Percentiles rank a stretch among this genome's conserved stretches.
Conservation (phyloP, 176 grass and related monocot genomes). For the Thinopyrum elongatum region DNA sequence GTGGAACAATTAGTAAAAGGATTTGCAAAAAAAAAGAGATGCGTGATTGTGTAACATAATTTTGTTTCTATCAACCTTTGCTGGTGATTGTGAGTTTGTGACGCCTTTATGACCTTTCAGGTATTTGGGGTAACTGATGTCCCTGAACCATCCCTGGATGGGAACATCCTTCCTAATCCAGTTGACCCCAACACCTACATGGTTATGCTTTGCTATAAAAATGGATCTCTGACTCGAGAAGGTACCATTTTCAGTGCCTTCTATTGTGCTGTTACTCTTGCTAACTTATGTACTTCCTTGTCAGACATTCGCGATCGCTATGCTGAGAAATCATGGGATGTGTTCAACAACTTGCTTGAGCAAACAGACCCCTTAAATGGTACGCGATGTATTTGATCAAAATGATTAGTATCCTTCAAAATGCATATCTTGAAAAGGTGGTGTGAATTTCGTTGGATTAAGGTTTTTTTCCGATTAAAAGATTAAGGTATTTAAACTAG, state of each 20-base stretch:
- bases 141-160: conserved; percentile 49
- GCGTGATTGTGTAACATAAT: not conserved
- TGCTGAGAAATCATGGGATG: conserved; percentile 79
- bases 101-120: conserved; percentile 38
- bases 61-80: not conserved
- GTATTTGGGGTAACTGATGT: conserved; percentile 54
- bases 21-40: not conserved
- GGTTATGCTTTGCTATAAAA: conserved; percentile 85
- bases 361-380: conserved; percentile 68
- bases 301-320: conserved; percentile 64
- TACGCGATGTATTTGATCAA: conserved; percentile 12
- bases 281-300: not conserved
- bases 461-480: too few species aligned
- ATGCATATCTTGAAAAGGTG: not conserved
- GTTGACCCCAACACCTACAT: conserved; percentile 63
- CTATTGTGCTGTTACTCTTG: not conserved
- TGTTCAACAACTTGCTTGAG: conserved; percentile 64
- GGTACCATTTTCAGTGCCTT: conserved; percentile 32
- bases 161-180: conserved; percentile 61
- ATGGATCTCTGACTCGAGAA: conserved; percentile 72
- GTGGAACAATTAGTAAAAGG: not conserved
- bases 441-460: too few species aligned
- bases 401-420: not conserved
- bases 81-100: not conserved
- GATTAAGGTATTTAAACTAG: too few species aligned